phyloP scores from a whole-genome alignment of 2,329 filamentous ascomycete species.

The Aureobasidium leucospermi region DNA sequence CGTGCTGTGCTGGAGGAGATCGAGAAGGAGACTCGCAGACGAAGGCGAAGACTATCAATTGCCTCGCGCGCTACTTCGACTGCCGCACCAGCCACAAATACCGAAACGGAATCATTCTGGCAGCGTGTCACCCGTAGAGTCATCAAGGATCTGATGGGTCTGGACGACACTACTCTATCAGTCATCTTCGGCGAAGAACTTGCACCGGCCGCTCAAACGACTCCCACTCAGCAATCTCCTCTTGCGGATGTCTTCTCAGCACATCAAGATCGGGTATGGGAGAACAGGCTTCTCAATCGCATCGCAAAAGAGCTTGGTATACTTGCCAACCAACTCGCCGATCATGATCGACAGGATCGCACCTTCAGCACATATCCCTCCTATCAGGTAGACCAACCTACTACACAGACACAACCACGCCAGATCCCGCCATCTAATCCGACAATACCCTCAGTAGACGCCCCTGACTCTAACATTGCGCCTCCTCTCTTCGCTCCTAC shows the following conservation, averaged over 20 bases:
- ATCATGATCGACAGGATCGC: constrained; percentile 59
- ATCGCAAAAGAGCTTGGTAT: constrained; percentile 82
- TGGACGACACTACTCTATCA: constrained; percentile 77
- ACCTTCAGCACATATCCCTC: constrained; percentile 74
- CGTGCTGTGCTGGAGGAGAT: constrained; percentile 79
- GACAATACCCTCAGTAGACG: constrained; percentile 22
- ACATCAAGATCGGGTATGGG: constrained; percentile 49
- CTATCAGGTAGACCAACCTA: constrained; percentile 17
- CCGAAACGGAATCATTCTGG: constrained; percentile 63
- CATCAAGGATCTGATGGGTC: constrained; percentile 81
- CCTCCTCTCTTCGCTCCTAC: constrained; percentile 42
- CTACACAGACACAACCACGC: constrained; percentile 19
- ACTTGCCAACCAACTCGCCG: constrained; percentile 73
- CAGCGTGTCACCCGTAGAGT: constrained; percentile 76
- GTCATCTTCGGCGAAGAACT: constrained; percentile 81
- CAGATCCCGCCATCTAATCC: constrained; percentile 19
- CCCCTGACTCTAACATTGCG: constrained; percentile 27
- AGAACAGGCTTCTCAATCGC: constrained; percentile 70
- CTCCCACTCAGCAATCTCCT: constrained; percentile 27
- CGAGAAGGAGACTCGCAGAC: constrained; percentile 66
- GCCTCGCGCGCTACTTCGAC: constrained; percentile 21
- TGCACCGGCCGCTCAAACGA: constrained; percentile 34
- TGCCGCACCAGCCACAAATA: constrained; percentile 29
- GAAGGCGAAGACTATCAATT: constrained; percentile 56
- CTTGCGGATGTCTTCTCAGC: constrained; percentile 20